phyloP scores from a whole-genome alignment of 768 basidiomycete genomes.

The Mycena sanguinolenta region DNA sequence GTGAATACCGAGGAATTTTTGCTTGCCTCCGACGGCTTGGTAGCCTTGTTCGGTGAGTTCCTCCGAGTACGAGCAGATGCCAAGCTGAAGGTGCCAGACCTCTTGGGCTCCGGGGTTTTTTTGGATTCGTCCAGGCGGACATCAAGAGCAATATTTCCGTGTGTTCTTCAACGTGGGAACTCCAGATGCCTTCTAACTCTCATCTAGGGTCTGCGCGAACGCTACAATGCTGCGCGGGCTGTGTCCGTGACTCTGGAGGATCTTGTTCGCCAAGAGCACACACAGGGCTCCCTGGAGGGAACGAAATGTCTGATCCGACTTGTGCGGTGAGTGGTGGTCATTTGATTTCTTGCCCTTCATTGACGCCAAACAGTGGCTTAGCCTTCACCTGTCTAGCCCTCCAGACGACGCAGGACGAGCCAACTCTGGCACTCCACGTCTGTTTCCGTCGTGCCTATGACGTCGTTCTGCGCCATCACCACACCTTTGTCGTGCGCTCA shows the following conservation, averaged over 20 bases:
- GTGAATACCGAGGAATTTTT: conserved; percentile 87
- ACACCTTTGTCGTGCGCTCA: conserved; percentile 75
- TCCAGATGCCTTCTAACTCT: not conserved
- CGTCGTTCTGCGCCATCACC: conserved; percentile 73
- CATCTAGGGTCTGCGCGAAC: conserved; percentile 73
- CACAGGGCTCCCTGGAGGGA: conserved; percentile 59
- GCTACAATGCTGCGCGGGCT: conserved; percentile 58
- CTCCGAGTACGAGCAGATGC: not conserved
- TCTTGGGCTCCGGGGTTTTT: conserved; percentile 77
- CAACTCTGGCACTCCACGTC: conserved; percentile 65
- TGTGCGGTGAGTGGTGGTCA: conserved; percentile 63
- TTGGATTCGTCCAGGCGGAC: conserved; percentile 82
- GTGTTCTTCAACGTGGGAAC: conserved; percentile 40
- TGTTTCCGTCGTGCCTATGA: conserved; percentile 84
- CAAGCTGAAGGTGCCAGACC: conserved; percentile 56
- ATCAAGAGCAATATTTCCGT: conserved; percentile 77
- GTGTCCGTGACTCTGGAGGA: conserved; percentile 70
- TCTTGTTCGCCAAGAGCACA: conserved; percentile 66
- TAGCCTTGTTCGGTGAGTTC: conserved; percentile 75
- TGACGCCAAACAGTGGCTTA: conserved; percentile 63
- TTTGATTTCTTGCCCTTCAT: conserved; percentile 32
- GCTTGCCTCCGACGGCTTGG: conserved; percentile 89
- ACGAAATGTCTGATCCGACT: conserved; percentile 76
- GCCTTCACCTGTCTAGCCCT: conserved; percentile 78
- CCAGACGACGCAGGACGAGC: conserved; percentile 72